Evolutionary conservation across 371 early-diverging fungal genomes (phyloP).

Genomic region (Capniomyces stellatus): DNA sequence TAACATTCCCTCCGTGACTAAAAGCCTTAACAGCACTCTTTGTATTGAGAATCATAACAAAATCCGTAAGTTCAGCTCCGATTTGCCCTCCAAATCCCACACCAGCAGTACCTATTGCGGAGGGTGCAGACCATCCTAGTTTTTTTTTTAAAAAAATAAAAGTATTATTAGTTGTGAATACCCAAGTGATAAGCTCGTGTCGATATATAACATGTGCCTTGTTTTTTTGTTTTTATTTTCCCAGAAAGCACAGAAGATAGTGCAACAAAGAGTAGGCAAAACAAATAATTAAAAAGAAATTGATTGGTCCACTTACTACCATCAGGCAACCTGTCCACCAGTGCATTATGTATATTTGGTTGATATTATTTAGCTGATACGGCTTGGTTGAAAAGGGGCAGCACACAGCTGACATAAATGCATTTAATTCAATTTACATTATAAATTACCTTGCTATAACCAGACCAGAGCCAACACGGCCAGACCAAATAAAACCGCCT

Average conservation of each 20-base stretch:
- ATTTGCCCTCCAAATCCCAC: constrained; percentile 87
- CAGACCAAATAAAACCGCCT: constrained; percentile 82
- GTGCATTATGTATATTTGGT: neutral
- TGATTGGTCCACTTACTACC: constrained; percentile 1
- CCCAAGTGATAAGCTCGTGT: too few species aligned
- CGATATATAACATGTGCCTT: neutral
- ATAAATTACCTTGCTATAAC: constrained; percentile 47
- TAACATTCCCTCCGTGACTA: constrained; percentile 77
- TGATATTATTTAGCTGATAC: neutral
- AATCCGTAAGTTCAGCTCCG: constrained; percentile 87
- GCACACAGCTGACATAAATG: too few species aligned
- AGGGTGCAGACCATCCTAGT: constrained; percentile 56
- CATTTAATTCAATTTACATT: too few species aligned
- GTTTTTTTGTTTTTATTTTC: neutral
- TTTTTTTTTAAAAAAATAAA: too few species aligned
- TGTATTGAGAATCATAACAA: constrained; percentile 79
- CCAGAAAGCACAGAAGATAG: too few species aligned
- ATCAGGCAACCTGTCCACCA: neutral
- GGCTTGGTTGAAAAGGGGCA: too few species aligned
- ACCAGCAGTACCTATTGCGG: constrained; percentile 57
- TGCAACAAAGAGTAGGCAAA: too few species aligned
- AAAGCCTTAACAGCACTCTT: constrained; percentile 83
- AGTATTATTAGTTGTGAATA: too few species aligned
- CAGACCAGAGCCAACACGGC: constrained; percentile 75
- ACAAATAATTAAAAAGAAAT: too few species aligned